phyloP scores from a whole-genome alignment of 2,329 filamentous ascomycete genomes.

The Claviceps arundinis region DNA sequence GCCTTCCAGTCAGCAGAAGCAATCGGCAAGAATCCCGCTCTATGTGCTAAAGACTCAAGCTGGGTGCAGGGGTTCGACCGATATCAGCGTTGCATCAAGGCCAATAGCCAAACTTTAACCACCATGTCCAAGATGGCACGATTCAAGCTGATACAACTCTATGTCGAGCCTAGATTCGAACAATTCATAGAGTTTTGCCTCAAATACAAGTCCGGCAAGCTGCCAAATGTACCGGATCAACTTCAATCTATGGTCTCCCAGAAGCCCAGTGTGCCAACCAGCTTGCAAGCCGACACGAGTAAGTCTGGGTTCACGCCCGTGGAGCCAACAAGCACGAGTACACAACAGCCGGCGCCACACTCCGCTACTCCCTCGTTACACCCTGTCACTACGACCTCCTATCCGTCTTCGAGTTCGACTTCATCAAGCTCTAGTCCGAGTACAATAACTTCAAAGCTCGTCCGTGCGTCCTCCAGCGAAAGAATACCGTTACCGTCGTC shows the following conservation, averaged over 20 bases:
- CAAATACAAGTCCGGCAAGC: conserved; percentile 9
- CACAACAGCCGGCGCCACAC: neutral
- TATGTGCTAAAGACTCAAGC: conserved; percentile 30
- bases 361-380: neutral
- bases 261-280: conserved; percentile 12
- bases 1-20: conserved; percentile 35
- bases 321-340: neutral
- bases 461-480: neutral
- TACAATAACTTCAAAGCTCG: neutral
- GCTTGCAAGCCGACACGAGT: conserved; percentile 14
- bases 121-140: no score
- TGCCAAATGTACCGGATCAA: conserved; percentile 6
- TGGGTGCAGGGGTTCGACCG: conserved; percentile 20
- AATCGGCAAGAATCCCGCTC: conserved; percentile 30
- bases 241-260: conserved; percentile 14
- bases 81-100: no score
- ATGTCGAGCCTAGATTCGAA: conserved; percentile 24
- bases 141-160: conserved; percentile 17
- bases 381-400: neutral
- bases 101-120: no score
- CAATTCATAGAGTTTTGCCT: conserved; percentile 36
- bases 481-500: neutral
- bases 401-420: neutral
- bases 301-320: conserved; percentile 11
- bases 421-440: neutral